Percentiles rank a stretch among this genome's conserved stretches.
Evolutionary conservation across 2,329 filamentous ascomycete genomes (phyloP).

Genomic region (Neobulgaria alba): DNA sequence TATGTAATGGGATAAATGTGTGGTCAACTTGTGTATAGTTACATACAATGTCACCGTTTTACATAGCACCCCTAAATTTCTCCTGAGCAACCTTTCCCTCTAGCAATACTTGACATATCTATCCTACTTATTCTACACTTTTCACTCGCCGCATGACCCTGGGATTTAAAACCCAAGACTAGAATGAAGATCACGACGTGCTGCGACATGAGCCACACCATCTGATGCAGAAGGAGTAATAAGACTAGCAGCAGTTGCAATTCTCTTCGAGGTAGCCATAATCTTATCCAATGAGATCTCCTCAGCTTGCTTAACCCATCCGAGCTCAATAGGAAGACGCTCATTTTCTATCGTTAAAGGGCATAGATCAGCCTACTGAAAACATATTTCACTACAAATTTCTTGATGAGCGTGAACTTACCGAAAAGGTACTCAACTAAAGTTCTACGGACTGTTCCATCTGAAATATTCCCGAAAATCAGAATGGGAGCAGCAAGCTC

Average conservation of each 20-base stretch:
- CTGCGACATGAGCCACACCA: no score
- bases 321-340: slow-evolving; percentile 32
- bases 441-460: slow-evolving; percentile 32
- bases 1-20: no score
- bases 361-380: slow-evolving; percentile 1
- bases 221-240: slow-evolving; percentile 3
- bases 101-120: no score
- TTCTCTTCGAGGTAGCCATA: slow-evolving; percentile 3
- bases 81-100: no score
- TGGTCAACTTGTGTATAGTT: no score
- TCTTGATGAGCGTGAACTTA: slow-evolving; percentile 20
- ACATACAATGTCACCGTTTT: no score
- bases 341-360: slow-evolving; percentile 33
- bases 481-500: slow-evolving; percentile 43
- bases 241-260: slow-evolving; percentile 8
- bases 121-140: no score
- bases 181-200: not conserved
- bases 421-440: slow-evolving; percentile 39
- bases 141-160: no score
- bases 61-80: no score
- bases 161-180: no score
- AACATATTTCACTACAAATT: not conserved
- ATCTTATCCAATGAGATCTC: slow-evolving; percentile 6
- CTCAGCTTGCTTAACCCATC: slow-evolving; percentile 29
- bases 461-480: slow-evolving; percentile 37